Evolutionary conservation across 2,329 filamentous ascomycete genomes (phyloP), one percentile per base, ranked within the genome.

Genomic region (Dothideomycetes sp.): DNA sequence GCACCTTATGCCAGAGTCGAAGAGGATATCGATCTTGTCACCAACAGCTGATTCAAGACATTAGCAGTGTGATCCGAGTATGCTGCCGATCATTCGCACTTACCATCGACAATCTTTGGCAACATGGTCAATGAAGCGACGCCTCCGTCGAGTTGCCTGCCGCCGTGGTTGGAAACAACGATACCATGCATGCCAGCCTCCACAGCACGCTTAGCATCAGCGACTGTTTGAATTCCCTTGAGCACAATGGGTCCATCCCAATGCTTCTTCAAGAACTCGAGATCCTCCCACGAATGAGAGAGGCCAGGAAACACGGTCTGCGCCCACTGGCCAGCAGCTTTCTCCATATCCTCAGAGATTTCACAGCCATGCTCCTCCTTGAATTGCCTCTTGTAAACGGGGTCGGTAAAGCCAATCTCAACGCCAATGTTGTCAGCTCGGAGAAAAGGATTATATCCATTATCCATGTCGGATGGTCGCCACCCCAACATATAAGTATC

Each of bases 401-500:
- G 78, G 51, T 86, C 81, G 1, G 68, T 68, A 47, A 85, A 77
- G 2, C 79, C 80, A 2, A 79, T 67, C 33, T 71, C 64, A 37
- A 73, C 70, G 2, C 80, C 80, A 8, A 73, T 55, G 0, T 40
- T 24, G 31, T 49, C 49, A n/a, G 43, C 41, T n/a, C 45, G 38
- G 2, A 50, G 33, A 37, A 51, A 51, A 2, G 47, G 49, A 31
- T 47, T 46, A 39, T 49, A 49, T 19, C 45, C 49, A 22, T 49
- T 44, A 16, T 54, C 49, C 37, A 53, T 40, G 38, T 54, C 51
- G 14, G 37, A 38, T 8, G 80, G 81, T 29, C 82, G 66, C 80
- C 81, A 87, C 1, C 71, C 72, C 27, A 86, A 65, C 10, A 70
- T 69, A 58, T 75, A 83, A 0, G 80, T 85, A 56, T 87, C 82